Conservation (phyloP, 306 rosid species). For the Purshia tridentata region DNA sequence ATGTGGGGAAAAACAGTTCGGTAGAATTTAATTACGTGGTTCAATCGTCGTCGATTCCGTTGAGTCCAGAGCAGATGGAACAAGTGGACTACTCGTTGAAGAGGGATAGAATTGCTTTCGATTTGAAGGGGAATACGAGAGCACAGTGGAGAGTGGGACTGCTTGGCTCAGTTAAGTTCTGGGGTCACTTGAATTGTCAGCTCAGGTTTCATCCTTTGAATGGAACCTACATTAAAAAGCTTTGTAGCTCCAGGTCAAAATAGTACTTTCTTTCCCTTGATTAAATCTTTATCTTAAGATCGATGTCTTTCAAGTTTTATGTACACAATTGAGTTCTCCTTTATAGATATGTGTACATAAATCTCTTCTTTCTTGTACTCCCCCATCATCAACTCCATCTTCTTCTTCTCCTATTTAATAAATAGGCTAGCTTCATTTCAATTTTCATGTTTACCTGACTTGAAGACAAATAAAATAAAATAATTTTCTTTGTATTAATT, state of each 20-base stretch:
- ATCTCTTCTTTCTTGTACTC: background rate
- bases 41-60: slow-evolving; percentile 43
- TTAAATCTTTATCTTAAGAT: background rate
- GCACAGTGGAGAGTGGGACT: slow-evolving; percentile 64
- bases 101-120: slow-evolving; percentile 40
- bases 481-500: background rate
- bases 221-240: slow-evolving; percentile 49
- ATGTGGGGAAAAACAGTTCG: slow-evolving; percentile 50
- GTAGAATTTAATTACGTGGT: slow-evolving; percentile 42
- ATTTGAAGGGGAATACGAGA: slow-evolving; percentile 50
- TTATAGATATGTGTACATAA: background rate
- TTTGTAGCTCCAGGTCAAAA: slow-evolving; percentile 62
- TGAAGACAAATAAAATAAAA: background rate
- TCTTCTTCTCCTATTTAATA: background rate
- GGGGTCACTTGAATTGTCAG: slow-evolving; percentile 52
- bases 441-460: background rate
- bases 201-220: slow-evolving; percentile 59
- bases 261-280: slow-evolving; percentile 21
- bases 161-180: slow-evolving; percentile 59
- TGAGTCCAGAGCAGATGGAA: slow-evolving; percentile 49
- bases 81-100: slow-evolving; percentile 48
- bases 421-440: background rate
- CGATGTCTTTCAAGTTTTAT: background rate
- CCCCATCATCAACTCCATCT: background rate
- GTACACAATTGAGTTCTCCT: slow-evolving; percentile 5